These are phyloP conservation scores for Juncus inflexus DNA, from an alignment of 176 grass and related monocot species.

Conservation along the genomic window DNA sequence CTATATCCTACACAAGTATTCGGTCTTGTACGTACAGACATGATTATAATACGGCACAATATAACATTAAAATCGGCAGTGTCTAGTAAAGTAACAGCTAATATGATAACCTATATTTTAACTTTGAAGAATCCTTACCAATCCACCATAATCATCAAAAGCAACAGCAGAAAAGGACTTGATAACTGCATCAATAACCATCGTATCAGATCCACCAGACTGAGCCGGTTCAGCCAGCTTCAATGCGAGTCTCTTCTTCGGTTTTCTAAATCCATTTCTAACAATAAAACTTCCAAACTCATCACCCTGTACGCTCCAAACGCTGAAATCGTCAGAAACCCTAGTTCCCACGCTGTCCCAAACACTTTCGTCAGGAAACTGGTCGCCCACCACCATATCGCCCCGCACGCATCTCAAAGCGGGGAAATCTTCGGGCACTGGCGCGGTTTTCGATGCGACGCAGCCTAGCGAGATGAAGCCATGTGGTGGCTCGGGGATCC, in stretches of 20 bases:
- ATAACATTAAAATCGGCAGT: no score
- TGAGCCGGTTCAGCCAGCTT: constrained; percentile 54
- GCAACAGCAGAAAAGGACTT: constrained; percentile 80
- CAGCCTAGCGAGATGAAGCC: constrained; percentile 90
- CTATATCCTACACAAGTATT: background rate
- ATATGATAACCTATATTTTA: background rate
- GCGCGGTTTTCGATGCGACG: constrained; percentile 64
- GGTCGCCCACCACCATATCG: constrained; percentile 84
- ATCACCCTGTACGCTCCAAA: constrained; percentile 76
- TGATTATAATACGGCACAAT: no score
- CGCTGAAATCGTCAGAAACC: constrained; percentile 70
- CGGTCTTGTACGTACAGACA: background rate
- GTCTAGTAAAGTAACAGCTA: background rate
- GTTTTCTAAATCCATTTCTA: constrained; percentile 76
- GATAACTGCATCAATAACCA: constrained; percentile 78
- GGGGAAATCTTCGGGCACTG: constrained; percentile 50
- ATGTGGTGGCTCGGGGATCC: constrained; percentile 75
- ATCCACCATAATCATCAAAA: constrained; percentile 94
- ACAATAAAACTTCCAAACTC: constrained; percentile 71
- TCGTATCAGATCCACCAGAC: constrained; percentile 60
- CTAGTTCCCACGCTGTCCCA: constrained; percentile 74
- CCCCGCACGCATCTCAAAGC: constrained; percentile 78
- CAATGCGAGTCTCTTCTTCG: constrained; percentile 74
- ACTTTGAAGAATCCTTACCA: constrained; percentile 46
- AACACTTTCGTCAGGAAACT: constrained; percentile 73